Conservation (phyloP, 78 protist species). For the slime mould (Dictyostelium discoideum) region dicty_2.7 NC_007088.5:6463501-6464000, state of each 20-base stretch:
- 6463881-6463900: slow-evolving; percentile 55
- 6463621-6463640: slow-evolving; percentile 29
- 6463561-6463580: slow-evolving; percentile 56
- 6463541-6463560: slow-evolving; percentile 70
- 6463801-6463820: not conserved
- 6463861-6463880: slow-evolving; percentile 19
- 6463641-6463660: slow-evolving; percentile 48
- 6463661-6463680: slow-evolving; percentile 72
- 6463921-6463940: slow-evolving; percentile 37
- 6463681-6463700: slow-evolving; percentile 34
- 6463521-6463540: slow-evolving; percentile 61
- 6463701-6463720: slow-evolving; percentile 46
- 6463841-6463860: slow-evolving; percentile 63
- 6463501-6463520: slow-evolving; percentile 39
- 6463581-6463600: slow-evolving; percentile 72
- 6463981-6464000: not conserved
- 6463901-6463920: slow-evolving; percentile 53
- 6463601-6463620: slow-evolving; percentile 45
- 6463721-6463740: not conserved
- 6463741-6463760: not conserved
- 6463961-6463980: slow-evolving; percentile 58
- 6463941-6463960: slow-evolving; percentile 12
- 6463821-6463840: slow-evolving; percentile 48
- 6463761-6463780: not conserved
- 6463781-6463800: not conserved